Base-by-base conservation (phyloP, 148 eudicot species). In the Cornus florida region DNA sequence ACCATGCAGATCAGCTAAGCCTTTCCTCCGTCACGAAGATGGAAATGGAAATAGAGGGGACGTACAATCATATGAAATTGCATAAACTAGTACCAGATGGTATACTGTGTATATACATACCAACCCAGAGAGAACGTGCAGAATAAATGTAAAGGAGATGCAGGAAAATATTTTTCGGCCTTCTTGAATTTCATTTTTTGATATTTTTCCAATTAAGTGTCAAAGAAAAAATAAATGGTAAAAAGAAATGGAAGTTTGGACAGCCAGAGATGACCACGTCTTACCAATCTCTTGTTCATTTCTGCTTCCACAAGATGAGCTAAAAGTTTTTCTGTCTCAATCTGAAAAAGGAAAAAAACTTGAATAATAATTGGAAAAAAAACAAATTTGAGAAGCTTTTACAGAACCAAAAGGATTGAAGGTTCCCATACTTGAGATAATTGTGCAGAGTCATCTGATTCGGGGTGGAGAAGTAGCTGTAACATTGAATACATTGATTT, bases 391-490 rank as follows among this genome's bases (percentile, higher is more conserved):
- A 39, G 11, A 16, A 77, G 72, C 10, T 72, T 32, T 14, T 56
- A 5, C 20, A 70, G 24, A 20, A 75, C 67, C 43, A 79, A 35
- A 28, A 77, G 67, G 59, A 70, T 73, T 71, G 6, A 35, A 78
- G 38, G 48, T 56, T 67, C 38, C 62, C 84, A 81, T 85, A 95
- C 99, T 97, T 95, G 99, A 56, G 99, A 96, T 48, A 93, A 85
- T 88, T 96, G 99, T 70, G 99, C 99, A 59, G 99, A 96, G 84
- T 96, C 93, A 88, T 96, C 99, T 24, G 99, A 96, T 84, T 96
- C 99, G 20, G 99, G 99, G 76, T 90, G 89, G 80, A 96, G 99
- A 20, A 96, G 99, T 72, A 96, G 86, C 99, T 96, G 86, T 75
- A 77, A 82, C 78, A 86, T 28, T 10, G 72, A n/a, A 76, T 32